Conservation (phyloP, 1,284 basidiomycete species). For the Rhodotorula sp. region DNA sequence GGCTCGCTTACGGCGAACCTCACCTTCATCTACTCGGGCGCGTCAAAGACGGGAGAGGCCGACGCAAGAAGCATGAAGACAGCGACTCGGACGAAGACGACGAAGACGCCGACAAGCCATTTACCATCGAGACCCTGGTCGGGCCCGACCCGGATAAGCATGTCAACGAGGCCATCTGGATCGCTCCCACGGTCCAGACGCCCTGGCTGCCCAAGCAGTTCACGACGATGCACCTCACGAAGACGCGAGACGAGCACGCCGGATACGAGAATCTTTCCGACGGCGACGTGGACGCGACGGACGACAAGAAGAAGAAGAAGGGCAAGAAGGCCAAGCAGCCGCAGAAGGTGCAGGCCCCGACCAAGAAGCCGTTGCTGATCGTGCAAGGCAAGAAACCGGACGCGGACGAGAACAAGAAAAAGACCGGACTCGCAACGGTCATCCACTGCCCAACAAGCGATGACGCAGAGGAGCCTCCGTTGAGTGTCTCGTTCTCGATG, state of each 20-base stretch:
- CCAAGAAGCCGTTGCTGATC: background rate
- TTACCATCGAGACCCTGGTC: background rate
- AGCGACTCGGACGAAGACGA: background rate
- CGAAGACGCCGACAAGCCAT: background rate
- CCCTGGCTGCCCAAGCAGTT: slow-evolving; percentile 3
- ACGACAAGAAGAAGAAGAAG: background rate
- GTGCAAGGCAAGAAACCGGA: background rate
- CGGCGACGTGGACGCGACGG: background rate
- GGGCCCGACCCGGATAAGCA: background rate
- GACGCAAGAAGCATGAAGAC: background rate
- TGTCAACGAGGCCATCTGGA: background rate
- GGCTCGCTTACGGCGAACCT: background rate
- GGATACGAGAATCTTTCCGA: background rate
- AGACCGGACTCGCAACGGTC: no score
- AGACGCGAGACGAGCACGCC: background rate
- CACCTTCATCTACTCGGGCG: background rate
- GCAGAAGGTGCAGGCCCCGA: background rate
- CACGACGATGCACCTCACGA: background rate
- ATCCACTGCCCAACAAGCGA: no score
- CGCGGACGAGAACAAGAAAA: background rate
- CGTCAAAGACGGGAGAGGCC: background rate
- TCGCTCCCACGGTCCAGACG: background rate
- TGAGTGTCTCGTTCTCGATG: background rate
- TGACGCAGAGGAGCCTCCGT: no score
- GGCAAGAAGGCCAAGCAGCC: background rate